These are phyloP conservation scores for Gossypium anomalum DNA, from an alignment of 345 rosid genomes.

Conservation along the genomic window DNA sequence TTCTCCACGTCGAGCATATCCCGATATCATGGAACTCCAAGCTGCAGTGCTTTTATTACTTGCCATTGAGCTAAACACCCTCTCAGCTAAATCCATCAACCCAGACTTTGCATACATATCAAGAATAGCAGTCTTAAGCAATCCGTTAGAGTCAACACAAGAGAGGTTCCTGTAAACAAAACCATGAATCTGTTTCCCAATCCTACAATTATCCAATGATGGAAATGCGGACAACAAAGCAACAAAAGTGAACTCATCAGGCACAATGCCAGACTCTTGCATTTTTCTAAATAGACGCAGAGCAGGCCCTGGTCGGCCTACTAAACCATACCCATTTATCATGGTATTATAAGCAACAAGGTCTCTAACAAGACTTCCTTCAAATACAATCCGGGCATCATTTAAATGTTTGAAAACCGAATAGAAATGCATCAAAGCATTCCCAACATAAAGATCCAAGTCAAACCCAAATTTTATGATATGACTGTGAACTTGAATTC, in stretches of 20 bases:
- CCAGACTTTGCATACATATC: slow-evolving; percentile 39
- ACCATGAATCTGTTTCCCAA: slow-evolving; percentile 32
- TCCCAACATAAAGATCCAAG: slow-evolving; percentile 34
- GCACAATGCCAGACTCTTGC: slow-evolving; percentile 24
- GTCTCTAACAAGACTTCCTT: slow-evolving; percentile 34
- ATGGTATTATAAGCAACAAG: slow-evolving; percentile 34
- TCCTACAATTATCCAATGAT: slow-evolving; percentile 20
- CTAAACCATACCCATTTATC: slow-evolving; percentile 31
- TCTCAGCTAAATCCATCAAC: slow-evolving; percentile 31
- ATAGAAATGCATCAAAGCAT: slow-evolving; percentile 32
- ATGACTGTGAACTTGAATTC: slow-evolving; percentile 35
- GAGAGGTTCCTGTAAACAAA: slow-evolving; percentile 28
- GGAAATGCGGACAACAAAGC: slow-evolving; percentile 31
- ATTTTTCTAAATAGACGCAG: slow-evolving; percentile 22
- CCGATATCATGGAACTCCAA: slow-evolving; percentile 42
- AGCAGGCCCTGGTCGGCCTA: slow-evolving; percentile 15
- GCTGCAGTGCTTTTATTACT: slow-evolving; percentile 17
- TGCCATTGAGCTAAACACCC: slow-evolving; percentile 18
- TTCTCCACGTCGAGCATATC: slow-evolving; percentile 40
- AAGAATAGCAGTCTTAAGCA: slow-evolving; percentile 27
- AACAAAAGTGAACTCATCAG: slow-evolving; percentile 39
- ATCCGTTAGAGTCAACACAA: slow-evolving; percentile 22
- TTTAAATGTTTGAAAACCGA: slow-evolving; percentile 14
- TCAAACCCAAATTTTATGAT: slow-evolving; percentile 29
- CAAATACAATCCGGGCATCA: slow-evolving; percentile 32